Evolutionary conservation across 1,139 yeast genomes (phyloP), one percentile per base, ranked within the genome.

Genomic region (Geotrichum bryndzae): DNA sequence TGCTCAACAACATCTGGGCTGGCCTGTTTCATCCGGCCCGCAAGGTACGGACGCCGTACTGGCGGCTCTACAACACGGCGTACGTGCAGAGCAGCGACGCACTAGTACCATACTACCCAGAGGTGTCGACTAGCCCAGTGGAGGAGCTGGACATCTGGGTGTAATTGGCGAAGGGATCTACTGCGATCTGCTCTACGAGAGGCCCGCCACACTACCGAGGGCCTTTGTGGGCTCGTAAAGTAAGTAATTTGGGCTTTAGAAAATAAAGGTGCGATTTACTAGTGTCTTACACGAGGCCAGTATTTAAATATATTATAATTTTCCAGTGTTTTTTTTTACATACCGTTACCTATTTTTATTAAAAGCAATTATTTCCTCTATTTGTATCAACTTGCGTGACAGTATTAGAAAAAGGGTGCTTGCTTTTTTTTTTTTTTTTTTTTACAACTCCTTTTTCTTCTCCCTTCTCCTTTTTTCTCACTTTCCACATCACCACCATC

Each of bases 21-120:
- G 99, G 99, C 0, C 76, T 95, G 33, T 94, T 91, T 73, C 99
- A 95, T 69, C 96, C 98, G 0, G 97, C 99, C 0, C 79, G 87
- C 61, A 89, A 87, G 69, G 99, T 95, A 0, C 79, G 99, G 66
- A 77, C 76, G 1, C 86, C 96, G 0, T 95, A 88, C 72, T 95
- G 99, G 98, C 84, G 82, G 67, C 73, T 92, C 41, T 92, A 84
- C 77, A 92, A 94, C 68, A 76, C 79, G 60, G 84, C 92, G 27
- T 92, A 92, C 70, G 83, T 89, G 18, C 91, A 86, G 68, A 82
- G 84, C 65, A 79, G 85, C 52, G 96, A 90, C 70, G 78, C 92
- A 0, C 74, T 94, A 72, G 92, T 91, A 0, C 97, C 97, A 0
- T 85, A 81, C 68, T 92, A 88, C 71, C 99, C 99, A 0, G 73